These are phyloP conservation scores for Penicillium sp. DNA, from an alignment of 2,329 filamentous ascomycete species.

Conservation along the genomic window DNA sequence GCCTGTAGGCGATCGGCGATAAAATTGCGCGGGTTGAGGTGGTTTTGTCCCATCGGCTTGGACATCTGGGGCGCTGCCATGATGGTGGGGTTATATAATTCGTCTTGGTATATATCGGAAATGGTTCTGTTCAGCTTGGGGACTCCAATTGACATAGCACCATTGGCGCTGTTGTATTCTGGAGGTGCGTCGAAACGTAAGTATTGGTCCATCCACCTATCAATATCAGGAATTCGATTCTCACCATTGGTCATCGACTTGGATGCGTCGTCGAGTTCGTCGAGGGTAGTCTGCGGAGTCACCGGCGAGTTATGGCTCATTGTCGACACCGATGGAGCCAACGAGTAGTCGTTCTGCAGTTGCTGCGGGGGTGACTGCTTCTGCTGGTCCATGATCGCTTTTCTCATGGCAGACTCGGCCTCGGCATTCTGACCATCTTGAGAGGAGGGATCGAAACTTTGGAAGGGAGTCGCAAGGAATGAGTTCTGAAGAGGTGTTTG, in stretches of 20 bases:
- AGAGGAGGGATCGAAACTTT: conserved; percentile 38
- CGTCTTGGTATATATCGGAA: conserved; percentile 75
- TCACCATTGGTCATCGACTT: conserved; percentile 49
- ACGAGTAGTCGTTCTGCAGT: conserved; percentile 42
- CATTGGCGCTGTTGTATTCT: conserved; percentile 43
- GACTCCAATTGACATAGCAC: conserved; percentile 38
- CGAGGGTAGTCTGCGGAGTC: conserved; percentile 51
- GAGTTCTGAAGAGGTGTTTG: conserved; percentile 47
- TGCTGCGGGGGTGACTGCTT: conserved; percentile 28
- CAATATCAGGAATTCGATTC: conserved; percentile 33
- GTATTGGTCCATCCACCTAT: conserved; percentile 53
- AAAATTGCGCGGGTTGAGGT: conserved; percentile 49
- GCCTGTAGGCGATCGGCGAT: conserved; percentile 70
- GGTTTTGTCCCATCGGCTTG: conserved; percentile 25
- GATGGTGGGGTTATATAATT: conserved; percentile 59
- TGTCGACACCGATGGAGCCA: conserved; percentile 52
- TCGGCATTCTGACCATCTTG: conserved; percentile 38
- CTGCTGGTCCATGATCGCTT: conserved; percentile 46
- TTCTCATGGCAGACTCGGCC: conserved; percentile 54
- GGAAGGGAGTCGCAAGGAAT: conserved; percentile 42
- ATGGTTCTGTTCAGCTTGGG: conserved; percentile 79
- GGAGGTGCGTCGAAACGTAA: conserved; percentile 52
- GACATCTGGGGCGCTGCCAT: conserved; percentile 32
- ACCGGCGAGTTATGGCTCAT: conserved; percentile 54
- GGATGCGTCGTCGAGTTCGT: conserved; percentile 46